Evolutionary conservation across 352 stramenopile genomes (phyloP), one percentile per base, ranked within the genome.

Genomic region (Phytophthora tentaculata): DNA sequence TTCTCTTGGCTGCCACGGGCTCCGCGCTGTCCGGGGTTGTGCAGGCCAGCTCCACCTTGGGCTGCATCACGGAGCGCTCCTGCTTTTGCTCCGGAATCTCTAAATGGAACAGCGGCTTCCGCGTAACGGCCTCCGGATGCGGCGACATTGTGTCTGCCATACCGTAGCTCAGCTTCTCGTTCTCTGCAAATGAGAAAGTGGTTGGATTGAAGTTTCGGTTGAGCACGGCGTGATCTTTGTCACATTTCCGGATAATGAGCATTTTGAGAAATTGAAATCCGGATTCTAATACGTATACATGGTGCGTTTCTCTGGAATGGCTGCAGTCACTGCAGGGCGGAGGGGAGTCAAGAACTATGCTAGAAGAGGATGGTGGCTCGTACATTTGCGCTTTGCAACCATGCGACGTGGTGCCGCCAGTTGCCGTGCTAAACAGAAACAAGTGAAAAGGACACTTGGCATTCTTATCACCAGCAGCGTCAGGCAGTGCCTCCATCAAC

Each of bases 71-170:
- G 5, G 24, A 48, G 8, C n/a, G 29, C 26, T 20, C 24, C 35
- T 37, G 37, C 9, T 48, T 41, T 4, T 49, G 48, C 41, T 32
- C 49, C 1, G 66, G 47, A 28, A 66, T 24, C 54, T 73, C 55
- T 14, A 73, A 22, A 16, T 32, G 41, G 26, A 43, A 54, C 61
- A 83, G 76, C 45, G 76, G 72, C 64, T 86, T 86, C 67, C 70
- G 82, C n/a, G 69, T 76, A 50, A 73, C 77, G 43, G 75, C 3
- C 17, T 45, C 47, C 20, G 58, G 23, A 44, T 58, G 61, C n/a
- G 55, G 55, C 32, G 54, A 20, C 48, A 74, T 43, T 43, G 61
- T 74, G 35, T 74, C 67, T 8, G 67, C 61, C 61, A 74, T 68
- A 7, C 61, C 61, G 71, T 68, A 7, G 5, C 23, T 7, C 19